Evolutionary conservation across 371 early-diverging fungal genomes (phyloP), one percentile per base, ranked within the genome.

Genomic region (Mucor sp.): DNA sequence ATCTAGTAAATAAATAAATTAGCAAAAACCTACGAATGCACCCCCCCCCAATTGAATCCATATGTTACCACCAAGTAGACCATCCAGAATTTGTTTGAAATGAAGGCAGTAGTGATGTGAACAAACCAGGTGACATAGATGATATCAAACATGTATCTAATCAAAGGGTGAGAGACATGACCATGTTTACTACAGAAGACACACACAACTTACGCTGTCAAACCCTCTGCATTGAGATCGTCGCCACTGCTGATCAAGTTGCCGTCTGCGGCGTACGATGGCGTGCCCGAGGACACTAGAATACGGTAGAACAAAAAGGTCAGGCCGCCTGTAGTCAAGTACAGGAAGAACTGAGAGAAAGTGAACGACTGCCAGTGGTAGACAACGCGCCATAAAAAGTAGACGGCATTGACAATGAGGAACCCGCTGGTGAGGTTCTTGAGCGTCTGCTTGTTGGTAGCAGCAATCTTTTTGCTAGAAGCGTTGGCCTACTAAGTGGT

Each of bases 91-190:
- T 89, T 88, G 62, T 74, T 76, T 19, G 89, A 88, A 25, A 84
- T 74, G 39, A 90, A 77, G 58, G 93, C 83, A 35, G 90, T 89
- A 19, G 87, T 81, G 44, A 92, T 71, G 68, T 92, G 93, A 23
- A 89, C 89, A 65, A 89, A 84, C 94, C 94, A 94, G 23, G 93
- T 90, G 33, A 94, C 82, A 67, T 94, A 93, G 62, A 94, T 89
- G 57, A 92, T 88, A 66, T 94, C 94, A 76, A 94, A 93, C 41
- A 41, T 90, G 69, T 93, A 93, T 7, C 90, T 90, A 66, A 44
- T 4, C 14, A 11, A 8, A 17, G 0, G 14, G 14, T 35, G 37
- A 12, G 37, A 35, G 37, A 35, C 9, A 35, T 35, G 8, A 7
- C 4, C 33, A 33, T 33, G 7, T 4, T 7, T 33, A 12, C 35